These are phyloP conservation scores for Rubia peregrina DNA, from an alignment of 305 asterid species.

Conservation along the genomic window DNA sequence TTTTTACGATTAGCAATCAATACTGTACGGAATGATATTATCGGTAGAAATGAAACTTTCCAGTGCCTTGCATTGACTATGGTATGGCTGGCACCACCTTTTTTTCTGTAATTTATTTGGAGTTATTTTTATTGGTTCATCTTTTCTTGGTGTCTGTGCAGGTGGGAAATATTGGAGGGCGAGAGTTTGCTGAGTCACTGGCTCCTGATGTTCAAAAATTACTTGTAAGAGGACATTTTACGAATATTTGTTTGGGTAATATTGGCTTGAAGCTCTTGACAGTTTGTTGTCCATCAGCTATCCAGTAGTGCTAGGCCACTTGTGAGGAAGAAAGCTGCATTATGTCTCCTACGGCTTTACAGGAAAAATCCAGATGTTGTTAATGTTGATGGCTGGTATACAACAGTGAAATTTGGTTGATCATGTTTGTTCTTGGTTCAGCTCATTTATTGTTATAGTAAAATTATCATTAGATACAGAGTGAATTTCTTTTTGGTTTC, in stretches of 20 bases:
- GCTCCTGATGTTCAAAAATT: conserved; percentile 99
- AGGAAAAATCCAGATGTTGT: conserved; percentile 98
- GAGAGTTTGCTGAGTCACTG: conserved; percentile 96
- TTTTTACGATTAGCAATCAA: conserved; percentile 95
- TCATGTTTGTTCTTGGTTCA: not conserved
- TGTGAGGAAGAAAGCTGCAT: conserved; percentile 98
- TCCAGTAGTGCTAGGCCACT: conserved; percentile 98
- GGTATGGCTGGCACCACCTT: conserved; percentile 40
- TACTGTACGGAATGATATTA: conserved; percentile 94
- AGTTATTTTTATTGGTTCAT: conserved; percentile 9
- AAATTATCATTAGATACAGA: not conserved
- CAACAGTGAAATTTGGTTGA: not conserved
- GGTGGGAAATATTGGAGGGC: conserved; percentile 99
- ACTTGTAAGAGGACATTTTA: conserved; percentile 61
- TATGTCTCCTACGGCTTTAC: conserved; percentile 87
- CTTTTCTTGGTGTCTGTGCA: conserved; percentile 28
- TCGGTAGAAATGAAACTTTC: conserved; percentile 97
- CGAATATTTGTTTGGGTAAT: conserved; percentile 18
- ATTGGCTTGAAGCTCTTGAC: conserved; percentile 23
- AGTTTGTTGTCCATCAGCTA: conserved; percentile 46
- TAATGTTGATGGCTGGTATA: conserved; percentile 97
- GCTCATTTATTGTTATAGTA: not conserved
- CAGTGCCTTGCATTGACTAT: conserved; percentile 95
- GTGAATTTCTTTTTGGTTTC: conserved; percentile 20
- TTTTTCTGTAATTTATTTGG: not conserved